Evolutionary conservation across 1,284 basidiomycete genomes (phyloP).

Genomic region (Rhodotorula sp.): DNA sequence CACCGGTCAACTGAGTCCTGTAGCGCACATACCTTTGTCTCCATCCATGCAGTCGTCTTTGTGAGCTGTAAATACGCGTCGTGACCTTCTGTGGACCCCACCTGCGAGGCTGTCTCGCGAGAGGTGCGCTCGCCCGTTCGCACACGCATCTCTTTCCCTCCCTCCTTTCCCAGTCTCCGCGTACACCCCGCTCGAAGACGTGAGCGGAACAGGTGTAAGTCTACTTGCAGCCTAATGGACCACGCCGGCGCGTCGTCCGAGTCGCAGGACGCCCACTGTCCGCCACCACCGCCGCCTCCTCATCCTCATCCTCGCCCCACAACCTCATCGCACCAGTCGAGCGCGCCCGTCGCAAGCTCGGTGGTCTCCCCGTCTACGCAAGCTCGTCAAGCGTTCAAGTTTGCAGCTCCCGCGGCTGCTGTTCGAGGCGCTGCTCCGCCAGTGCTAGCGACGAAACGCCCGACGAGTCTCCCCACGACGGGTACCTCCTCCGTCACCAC

Average conservation of each 20-base stretch:
- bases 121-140: too few species aligned
- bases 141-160: too few species aligned
- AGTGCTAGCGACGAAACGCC: too few species aligned
- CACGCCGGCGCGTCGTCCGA: not conserved
- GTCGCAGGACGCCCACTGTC: not conserved
- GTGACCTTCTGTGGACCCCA: too few species aligned
- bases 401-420: not conserved
- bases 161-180: not conserved
- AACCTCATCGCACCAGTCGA: not conserved
- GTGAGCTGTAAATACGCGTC: too few species aligned
- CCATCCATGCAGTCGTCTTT: too few species aligned
- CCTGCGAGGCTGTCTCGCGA: too few species aligned
- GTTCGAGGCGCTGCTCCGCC: not conserved
- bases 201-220: not conserved
- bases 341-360: not conserved
- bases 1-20: too few species aligned
- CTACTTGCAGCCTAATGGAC: not conserved
- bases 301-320: not conserved
- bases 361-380: not conserved
- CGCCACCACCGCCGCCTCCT: not conserved
- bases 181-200: not conserved
- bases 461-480: not conserved
- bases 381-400: not conserved
- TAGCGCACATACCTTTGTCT: too few species aligned
- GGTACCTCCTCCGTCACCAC: not conserved